Conservation (phyloP, 306 rosid species). For the Notholithocarpus densiflorus region DNA sequence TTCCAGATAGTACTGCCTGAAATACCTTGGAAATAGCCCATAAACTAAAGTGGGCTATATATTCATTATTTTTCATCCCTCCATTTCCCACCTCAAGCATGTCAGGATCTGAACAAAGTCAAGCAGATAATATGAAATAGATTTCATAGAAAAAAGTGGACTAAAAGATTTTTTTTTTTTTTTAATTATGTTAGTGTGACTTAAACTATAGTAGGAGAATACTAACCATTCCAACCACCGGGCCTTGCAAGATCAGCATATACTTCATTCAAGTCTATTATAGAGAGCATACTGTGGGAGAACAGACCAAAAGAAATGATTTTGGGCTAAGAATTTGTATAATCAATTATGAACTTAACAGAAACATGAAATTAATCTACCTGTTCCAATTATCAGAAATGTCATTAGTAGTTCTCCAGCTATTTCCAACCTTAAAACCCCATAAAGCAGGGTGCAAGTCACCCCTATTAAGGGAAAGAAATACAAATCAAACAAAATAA, state of each 20-base stretch:
- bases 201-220: background rate
- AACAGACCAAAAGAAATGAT: background rate
- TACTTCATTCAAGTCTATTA: constrained; percentile 77
- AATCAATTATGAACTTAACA: background rate
- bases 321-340: background rate
- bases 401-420: constrained; percentile 95
- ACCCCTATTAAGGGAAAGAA: constrained; percentile 49
- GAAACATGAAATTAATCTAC: constrained; percentile 26
- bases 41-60: constrained; percentile 86
- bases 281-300: constrained; percentile 70
- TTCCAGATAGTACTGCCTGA: background rate
- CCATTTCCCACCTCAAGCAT: constrained; percentile 99
- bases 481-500: constrained; percentile 9
- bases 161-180: background rate
- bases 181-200: background rate
- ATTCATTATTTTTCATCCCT: constrained; percentile 82
- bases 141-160: background rate
- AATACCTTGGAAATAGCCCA: constrained; percentile 96
- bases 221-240: constrained; percentile 97
- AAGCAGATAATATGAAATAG: background rate
- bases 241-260: constrained; percentile 82
- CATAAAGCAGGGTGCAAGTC: constrained; percentile 94
- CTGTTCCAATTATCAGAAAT: constrained; percentile 83
- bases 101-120: constrained; percentile 74
- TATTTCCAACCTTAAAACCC: constrained; percentile 84